phyloP scores from a whole-genome alignment of 1,284 basidiomycete genomes.

The Hemileia vastatrix region DNA sequence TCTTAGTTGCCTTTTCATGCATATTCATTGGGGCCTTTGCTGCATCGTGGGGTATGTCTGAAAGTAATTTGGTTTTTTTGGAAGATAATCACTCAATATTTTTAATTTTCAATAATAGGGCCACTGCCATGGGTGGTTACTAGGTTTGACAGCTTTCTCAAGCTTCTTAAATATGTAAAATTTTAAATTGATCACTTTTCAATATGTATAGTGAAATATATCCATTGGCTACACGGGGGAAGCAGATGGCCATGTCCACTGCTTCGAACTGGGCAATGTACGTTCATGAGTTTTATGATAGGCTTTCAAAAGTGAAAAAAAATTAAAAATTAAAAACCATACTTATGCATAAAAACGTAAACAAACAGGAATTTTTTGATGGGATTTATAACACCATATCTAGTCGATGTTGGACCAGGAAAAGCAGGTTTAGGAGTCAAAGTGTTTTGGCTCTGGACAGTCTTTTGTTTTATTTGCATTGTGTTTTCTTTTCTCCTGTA shows the following conservation, averaged over 20 bases:
- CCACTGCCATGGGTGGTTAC: constrained; percentile 21
- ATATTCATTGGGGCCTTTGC: constrained; percentile 41
- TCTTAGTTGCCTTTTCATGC: constrained; percentile 52
- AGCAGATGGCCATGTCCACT: constrained; percentile 63
- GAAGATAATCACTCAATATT: neutral
- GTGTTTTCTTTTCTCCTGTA: constrained; percentile 31
- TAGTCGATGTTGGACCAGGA: constrained; percentile 55
- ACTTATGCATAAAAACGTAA: neutral
- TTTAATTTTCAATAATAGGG: neutral
- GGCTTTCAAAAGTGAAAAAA: neutral
- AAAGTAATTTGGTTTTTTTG: neutral
- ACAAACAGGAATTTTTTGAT: constrained; percentile 51
- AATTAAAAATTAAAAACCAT: neutral
- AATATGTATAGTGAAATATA: constrained; percentile 39
- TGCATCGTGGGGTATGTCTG: constrained; percentile 40
- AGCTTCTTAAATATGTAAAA: neutral
- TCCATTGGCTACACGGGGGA: constrained; percentile 57
- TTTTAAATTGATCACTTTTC: constrained; percentile 27
- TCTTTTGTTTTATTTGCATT: constrained; percentile 31
- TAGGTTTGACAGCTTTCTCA: constrained; percentile 2
- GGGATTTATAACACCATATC: constrained; percentile 60
- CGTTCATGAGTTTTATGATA: constrained; percentile 44
- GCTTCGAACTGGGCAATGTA: constrained; percentile 56
- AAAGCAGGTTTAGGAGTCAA: constrained; percentile 62
- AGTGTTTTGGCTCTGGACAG: constrained; percentile 59